Evolutionary conservation across 1,284 basidiomycete genomes (phyloP).

Genomic region (Taiwanofungus camphoratus): DNA sequence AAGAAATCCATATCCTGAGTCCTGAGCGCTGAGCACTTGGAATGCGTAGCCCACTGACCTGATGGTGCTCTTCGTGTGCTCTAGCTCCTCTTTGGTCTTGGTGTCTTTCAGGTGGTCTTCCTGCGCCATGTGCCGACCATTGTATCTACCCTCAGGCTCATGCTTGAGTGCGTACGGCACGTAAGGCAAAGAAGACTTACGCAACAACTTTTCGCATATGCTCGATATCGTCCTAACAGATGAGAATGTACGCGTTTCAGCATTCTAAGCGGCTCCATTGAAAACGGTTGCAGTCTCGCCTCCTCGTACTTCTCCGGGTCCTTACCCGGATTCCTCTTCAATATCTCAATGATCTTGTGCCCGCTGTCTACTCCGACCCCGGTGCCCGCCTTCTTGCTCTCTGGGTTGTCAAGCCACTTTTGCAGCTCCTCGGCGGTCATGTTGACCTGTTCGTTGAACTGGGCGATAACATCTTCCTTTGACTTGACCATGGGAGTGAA

Average conservation of each 20-base stretch:
- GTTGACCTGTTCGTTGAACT: slow-evolving; percentile 29
- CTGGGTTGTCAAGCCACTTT: slow-evolving; percentile 28
- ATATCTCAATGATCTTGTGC: slow-evolving; percentile 30
- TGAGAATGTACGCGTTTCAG: no score
- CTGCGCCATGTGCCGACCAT: slow-evolving; percentile 30
- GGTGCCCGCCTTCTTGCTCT: slow-evolving; percentile 30
- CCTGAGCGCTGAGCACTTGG: no score
- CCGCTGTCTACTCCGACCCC: slow-evolving; percentile 32
- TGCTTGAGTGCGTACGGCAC: no score
- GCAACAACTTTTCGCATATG: slow-evolving; percentile 34
- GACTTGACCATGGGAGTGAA: slow-evolving; percentile 18
- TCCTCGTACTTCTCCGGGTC: slow-evolving; percentile 29
- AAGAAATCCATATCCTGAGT: no score
- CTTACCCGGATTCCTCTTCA: slow-evolving; percentile 31
- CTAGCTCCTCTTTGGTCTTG: slow-evolving; percentile 30
- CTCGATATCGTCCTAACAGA: slow-evolving; percentile 28
- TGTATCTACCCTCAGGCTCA: slow-evolving; percentile 20
- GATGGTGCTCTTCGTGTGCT: slow-evolving; percentile 32
- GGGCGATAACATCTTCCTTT: slow-evolving; percentile 26
- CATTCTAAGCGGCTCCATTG: no score
- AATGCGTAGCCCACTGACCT: slow-evolving; percentile 20
- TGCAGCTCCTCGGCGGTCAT: slow-evolving; percentile 19
- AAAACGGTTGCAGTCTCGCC: no score
- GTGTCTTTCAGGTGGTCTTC: slow-evolving; percentile 32
- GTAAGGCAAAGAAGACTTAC: slow-evolving; percentile 15